Evolutionary conservation across 2,329 filamentous ascomycete species (phyloP), one percentile per base, ranked within the genome.

Genomic region (Pseudopyrenochaeta lycopersici): DNA sequence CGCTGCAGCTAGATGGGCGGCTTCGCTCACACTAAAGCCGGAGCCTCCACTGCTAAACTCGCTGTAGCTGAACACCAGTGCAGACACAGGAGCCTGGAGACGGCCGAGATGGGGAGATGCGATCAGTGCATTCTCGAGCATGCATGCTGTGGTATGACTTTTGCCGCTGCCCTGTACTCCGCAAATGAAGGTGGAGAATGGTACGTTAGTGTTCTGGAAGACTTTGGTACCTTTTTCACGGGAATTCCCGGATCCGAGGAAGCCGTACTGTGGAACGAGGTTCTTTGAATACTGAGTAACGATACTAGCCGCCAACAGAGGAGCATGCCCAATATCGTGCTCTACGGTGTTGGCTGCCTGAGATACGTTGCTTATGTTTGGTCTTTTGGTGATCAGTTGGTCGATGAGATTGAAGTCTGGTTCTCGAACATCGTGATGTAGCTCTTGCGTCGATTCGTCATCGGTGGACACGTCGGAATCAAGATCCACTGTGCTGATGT

Each of bases 81-180:
- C 35, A 5, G 35, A 20, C 7, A 38, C 15, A 4, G 35, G 35
- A 10, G 9, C 11, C 12, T 20, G 15, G 7, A 20, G 15, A 6
- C 12, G 6, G 1, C 80, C 82, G 1, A 80, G 67, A 0, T 64
- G 61, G 1, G n/a, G 12, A 10, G 55, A 31, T 3, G 7, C 23
- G 9, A 67, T 35, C 2, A 68, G 49, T 31, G 82, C 87, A 56
- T 85, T 86, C 63, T 89, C 85, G 0, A 88, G 74, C 49, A 88
- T 75, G 59, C 82, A 85, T 0, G 83, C 82, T 1, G 87, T 69
- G 0, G 85, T 85, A 55, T 88, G 83, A 17, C 80, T 84, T 62
- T 88, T 88, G 0, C 86, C 85, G 33, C 80, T 82, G 0, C 85
- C 85, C 63, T 88, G 85, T 0, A 81, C 82, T 1, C 85, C 85